These are phyloP conservation scores for Candida ovalis DNA, from an alignment of 805 yeast genomes.

Conservation along the genomic window DNA sequence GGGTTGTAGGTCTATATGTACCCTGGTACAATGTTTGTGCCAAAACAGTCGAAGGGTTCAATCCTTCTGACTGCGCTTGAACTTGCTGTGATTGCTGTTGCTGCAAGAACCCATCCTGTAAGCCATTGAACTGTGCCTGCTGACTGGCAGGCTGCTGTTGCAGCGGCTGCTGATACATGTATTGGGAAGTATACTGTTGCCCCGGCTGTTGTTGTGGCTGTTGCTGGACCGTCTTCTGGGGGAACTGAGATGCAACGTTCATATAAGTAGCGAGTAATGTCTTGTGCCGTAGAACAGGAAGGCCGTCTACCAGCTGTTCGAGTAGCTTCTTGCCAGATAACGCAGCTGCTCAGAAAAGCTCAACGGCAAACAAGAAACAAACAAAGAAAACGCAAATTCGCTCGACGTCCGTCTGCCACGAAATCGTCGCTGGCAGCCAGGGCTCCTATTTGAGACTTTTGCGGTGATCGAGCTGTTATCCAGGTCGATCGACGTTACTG, in stretches of 20 bases:
- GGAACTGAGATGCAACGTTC: conserved; percentile 17
- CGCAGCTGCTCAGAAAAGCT: not conserved
- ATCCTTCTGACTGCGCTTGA: conserved; percentile 23
- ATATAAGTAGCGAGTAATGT: no score
- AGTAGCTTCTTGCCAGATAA: no score
- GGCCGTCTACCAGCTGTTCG: no score
- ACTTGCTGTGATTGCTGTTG: conserved; percentile 21
- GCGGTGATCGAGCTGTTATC: not conserved
- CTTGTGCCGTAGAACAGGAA: no score
- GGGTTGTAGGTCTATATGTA: conserved; percentile 33
- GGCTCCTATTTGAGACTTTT: not conserved
- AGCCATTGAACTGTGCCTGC: conserved; percentile 15
- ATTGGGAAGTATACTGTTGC: conserved; percentile 9
- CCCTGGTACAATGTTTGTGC: conserved; percentile 41
- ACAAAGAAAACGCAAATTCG: not conserved
- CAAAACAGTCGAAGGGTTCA: conserved; percentile 34
- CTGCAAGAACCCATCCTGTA: conserved; percentile 22
- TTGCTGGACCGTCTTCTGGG: conserved; percentile 15
- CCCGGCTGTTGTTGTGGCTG: conserved; percentile 16
- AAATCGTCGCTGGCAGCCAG: not conserved
- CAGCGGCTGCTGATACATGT: conserved; percentile 8
- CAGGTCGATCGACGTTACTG: not conserved
- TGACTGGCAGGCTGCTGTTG: conserved; percentile 11
- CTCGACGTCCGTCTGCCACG: not conserved
- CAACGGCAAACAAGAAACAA: not conserved